Evolutionary conservation across 2,329 filamentous ascomycete genomes (phyloP), one percentile per base, ranked within the genome.

Genomic region (Dactylellina sp.): DNA sequence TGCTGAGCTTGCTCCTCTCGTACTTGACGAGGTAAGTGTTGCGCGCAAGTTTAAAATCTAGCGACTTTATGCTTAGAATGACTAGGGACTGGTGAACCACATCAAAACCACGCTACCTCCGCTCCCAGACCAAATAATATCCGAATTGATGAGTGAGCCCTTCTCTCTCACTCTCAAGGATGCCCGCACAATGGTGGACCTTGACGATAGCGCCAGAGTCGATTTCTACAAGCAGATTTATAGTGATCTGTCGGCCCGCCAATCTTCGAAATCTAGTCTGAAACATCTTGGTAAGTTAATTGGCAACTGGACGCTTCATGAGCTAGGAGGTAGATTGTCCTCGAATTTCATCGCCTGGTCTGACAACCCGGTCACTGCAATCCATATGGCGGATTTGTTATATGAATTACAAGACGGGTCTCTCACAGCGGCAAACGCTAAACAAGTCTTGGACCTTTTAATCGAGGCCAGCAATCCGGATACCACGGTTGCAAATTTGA

Each of bases 161-260:
- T 93, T 91, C 78, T 87, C 87, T 0, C 83, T 99, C 11, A 90
- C 89, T 0, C 80, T 87, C 6, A 95, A 95, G 79, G 95, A 99
- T 79, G 93, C 94, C 0, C 86, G 91, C 76, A 91, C 93, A 0
- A 83, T 99, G 35, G 85, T 93, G 50, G 85, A 87, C 6, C 83
- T 96, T 0, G 91, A 98, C 75, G 87, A 90, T 62, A 93, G 93
- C 6, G 88, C 88, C 6, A 86, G 93, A 44, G 82, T 95, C 2
- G 89, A 97, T 77, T 97, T 93, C 80, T 96, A 72, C 62, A 37
- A 50, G 32, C n/a, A 20, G 9, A 62, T 75, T 5, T 68, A 61
- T 14, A 28, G 56, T 2, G 40, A 66, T 37, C 18, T 75, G n/a
- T 63, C 49, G 7, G 40, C 16, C 1, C 49, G 61, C 77, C 80